Base-by-base conservation (phyloP, 2,329 filamentous ascomycete genomes). In the Fusarium sp. region DNA sequence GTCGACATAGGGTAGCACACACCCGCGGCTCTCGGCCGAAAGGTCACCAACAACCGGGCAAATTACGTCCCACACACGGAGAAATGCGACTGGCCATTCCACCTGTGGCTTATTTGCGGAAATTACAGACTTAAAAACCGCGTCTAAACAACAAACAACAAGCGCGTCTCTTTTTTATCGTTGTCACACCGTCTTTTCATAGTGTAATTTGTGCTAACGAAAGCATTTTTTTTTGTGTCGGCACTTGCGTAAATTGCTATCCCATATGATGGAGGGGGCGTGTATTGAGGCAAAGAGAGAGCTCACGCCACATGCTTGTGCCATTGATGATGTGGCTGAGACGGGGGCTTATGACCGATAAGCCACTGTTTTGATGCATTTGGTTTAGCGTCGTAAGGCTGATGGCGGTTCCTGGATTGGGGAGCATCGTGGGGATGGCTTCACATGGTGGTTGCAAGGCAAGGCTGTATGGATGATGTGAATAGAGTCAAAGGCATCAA, bases 121-220 rank as follows among this genome's bases (percentile, higher is more conserved):
- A 61, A 74, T 74, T 74, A 74, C 4, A 64, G 24, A 11, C 4
- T 10, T 6, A 38, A 42, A 40, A 52, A 52, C 47, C 66, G 62
- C 70, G 58, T 52, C 40, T 60, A 38, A 73, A 67, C 18, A 73
- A 64, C 58, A 73, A 67, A 65, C 27, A 70, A 66, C 59, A 70
- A 29, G 31, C 42, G 35, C 61, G 42, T 62, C 59, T 35, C 24
- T 47, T 34, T 31, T 37, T 24, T 47, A 16, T 24, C 42, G 7
- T 31, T 40, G 38, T 58, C 42, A 74, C 72, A 74, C 69, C 69
- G 72, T 74, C 65, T 74, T 74, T 75, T 74, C 72, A 73, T 59
- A 62, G 62, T 57, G 57, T 38, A 63, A 11, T 38, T 35, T 37
- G 31, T 22, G 45, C 31, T 29, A 37, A 37, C 11, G 18, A n/a